Percentiles rank a stretch among this genome's conserved stretches.
Evolutionary conservation across 768 basidiomycete genomes (phyloP).

Genomic region (Naganishia friedmannii): DNA sequence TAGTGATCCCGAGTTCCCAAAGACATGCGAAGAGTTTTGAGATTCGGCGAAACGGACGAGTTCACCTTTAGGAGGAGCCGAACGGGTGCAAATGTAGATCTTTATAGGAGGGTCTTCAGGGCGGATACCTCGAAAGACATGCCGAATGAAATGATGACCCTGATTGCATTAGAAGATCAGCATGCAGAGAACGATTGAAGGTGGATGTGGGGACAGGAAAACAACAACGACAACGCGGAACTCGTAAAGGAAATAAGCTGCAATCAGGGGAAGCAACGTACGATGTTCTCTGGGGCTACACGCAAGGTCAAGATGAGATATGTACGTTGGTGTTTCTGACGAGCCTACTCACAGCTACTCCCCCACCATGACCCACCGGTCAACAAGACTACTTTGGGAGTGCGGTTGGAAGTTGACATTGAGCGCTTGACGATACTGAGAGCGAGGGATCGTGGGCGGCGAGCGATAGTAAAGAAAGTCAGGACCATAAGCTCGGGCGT

Average conservation of each 20-base stretch:
- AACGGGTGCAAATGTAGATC: slow-evolving; percentile 26
- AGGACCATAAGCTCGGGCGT: background rate
- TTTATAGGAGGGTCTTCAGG: background rate
- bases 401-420: background rate
- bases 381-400: slow-evolving; percentile 19
- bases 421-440: background rate
- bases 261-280: background rate
- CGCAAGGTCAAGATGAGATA: background rate
- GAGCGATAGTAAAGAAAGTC: background rate
- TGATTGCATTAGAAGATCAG: background rate
- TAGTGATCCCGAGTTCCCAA: background rate
- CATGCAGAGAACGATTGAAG: background rate
- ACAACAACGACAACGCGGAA: background rate
- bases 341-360: slow-evolving; percentile 3
- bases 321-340: background rate
- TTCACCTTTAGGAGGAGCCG: slow-evolving; percentile 16
- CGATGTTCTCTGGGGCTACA: slow-evolving; percentile 23
- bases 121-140: background rate
- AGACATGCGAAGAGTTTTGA: background rate
- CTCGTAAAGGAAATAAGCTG: background rate
- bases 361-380: slow-evolving; percentile 31
- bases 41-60: background rate
- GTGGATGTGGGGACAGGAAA: background rate
- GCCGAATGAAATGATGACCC: slow-evolving; percentile 24
- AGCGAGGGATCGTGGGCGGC: background rate